A percentile compares a stretch with the other conserved stretches of the same genome.
These are phyloP conservation scores for Chalciporus pseudorubinellus DNA, from an alignment of 768 basidiomycete species.

Conservation along the genomic window DNA sequence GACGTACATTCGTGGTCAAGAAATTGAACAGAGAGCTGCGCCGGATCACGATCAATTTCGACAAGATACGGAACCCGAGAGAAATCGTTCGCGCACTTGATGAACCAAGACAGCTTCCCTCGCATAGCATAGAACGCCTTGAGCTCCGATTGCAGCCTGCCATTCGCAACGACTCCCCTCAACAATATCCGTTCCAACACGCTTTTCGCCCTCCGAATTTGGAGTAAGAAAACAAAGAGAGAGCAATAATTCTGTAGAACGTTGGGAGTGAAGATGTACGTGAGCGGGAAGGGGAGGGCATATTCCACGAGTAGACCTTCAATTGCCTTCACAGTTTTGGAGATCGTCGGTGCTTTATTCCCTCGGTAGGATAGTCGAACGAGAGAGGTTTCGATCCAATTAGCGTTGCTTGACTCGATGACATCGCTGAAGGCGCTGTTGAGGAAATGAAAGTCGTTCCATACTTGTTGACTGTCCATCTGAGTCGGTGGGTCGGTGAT, in stretches of 20 bases:
- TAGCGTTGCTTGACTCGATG: slow-evolving; percentile 46
- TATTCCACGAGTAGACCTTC: slow-evolving; percentile 75
- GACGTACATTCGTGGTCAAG: slow-evolving; percentile 65
- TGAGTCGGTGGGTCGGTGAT: slow-evolving; percentile 30
- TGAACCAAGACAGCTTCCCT: slow-evolving; percentile 78
- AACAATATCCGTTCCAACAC: slow-evolving; percentile 70
- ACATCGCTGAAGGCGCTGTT: slow-evolving; percentile 76
- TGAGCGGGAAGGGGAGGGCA: slow-evolving; percentile 75
- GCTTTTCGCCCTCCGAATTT: slow-evolving; percentile 70
- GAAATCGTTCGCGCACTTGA: slow-evolving; percentile 58
- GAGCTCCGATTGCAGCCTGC: slow-evolving; percentile 42
- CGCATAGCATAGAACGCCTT: slow-evolving; percentile 77
- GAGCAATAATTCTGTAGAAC: slow-evolving; percentile 58
- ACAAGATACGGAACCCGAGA: not conserved
- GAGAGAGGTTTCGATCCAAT: slow-evolving; percentile 65
- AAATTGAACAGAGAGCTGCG: slow-evolving; percentile 65
- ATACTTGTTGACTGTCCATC: slow-evolving; percentile 73
- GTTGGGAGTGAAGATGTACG: slow-evolving; percentile 67
- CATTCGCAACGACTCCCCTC: slow-evolving; percentile 42
- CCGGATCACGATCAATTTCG: slow-evolving; percentile 2
- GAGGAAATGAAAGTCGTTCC: slow-evolving; percentile 82
- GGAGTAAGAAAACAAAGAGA: slow-evolving; percentile 69
- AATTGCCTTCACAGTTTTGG: slow-evolving; percentile 58
- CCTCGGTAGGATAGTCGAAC: slow-evolving; percentile 71
- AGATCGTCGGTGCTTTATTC: slow-evolving; percentile 42